A percentile compares a stretch with the other conserved stretches of the same genome.
Evolutionary conservation across 345 rosid genomes (phyloP).

Genomic region (Eucalyptus pauciflora): DNA sequence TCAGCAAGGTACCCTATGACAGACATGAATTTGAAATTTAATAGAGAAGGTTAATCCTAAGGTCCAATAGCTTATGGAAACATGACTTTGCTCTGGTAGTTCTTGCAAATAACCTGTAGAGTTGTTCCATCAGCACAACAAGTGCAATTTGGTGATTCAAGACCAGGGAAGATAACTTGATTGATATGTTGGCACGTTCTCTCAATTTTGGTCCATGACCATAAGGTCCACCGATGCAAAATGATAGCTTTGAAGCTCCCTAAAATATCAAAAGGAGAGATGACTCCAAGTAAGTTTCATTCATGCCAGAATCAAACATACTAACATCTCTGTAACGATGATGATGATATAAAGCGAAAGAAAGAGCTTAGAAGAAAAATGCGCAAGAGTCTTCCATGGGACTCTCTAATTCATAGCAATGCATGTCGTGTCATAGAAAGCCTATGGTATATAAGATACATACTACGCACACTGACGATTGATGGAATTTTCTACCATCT

Average conservation of each 20-base stretch:
- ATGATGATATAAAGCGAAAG: background rate
- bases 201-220: constrained; percentile 69
- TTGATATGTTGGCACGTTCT: constrained; percentile 48
- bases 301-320: background rate
- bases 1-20: no score
- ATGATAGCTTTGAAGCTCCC: constrained; percentile 78
- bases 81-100: no score
- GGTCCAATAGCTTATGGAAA: no score
- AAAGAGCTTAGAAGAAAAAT: background rate
- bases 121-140: constrained; percentile 75
- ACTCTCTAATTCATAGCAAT: background rate
- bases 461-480: background rate
- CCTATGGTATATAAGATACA: background rate
- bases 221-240: constrained; percentile 86
- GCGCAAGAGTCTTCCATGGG: background rate
- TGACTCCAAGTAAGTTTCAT: background rate
- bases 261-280: background rate
- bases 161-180: constrained; percentile 78
- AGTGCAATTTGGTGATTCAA: constrained; percentile 86
- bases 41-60: no score
- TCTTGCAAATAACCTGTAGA: no score
- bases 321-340: background rate
- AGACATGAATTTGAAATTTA: no score
- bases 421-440: background rate
- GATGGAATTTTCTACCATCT: background rate